Evolutionary conservation across 192 early-diverging fungal genomes (phyloP).

Genomic region (Rhizophlyctis rosea): DNA sequence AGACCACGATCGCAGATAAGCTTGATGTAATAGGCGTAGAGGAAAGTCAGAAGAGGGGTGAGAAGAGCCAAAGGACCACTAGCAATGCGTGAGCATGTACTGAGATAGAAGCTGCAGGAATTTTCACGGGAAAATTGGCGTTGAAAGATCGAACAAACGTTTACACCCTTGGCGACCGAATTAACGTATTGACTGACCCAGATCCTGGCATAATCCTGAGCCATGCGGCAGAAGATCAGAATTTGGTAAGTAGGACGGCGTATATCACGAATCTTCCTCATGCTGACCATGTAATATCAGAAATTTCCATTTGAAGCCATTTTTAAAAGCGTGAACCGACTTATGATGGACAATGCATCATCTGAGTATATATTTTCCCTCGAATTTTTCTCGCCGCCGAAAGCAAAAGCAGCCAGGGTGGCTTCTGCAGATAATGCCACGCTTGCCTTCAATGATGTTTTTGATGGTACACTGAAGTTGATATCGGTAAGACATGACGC

Average conservation of each 20-base stretch:
- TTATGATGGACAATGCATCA: slow-evolving; percentile 90
- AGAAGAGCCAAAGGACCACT: too few species aligned
- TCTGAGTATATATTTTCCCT: slow-evolving; percentile 90
- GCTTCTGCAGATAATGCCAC: slow-evolving; percentile 26
- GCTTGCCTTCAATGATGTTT: slow-evolving; percentile 78
- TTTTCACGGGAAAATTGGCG: slow-evolving; percentile 57
- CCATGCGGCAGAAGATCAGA: slow-evolving; percentile 75
- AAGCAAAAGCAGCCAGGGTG: slow-evolving; percentile 45
- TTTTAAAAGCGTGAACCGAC: slow-evolving; percentile 87
- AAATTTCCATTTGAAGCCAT: slow-evolving; percentile 85
- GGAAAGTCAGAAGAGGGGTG: slow-evolving; percentile 68
- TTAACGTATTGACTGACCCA: slow-evolving; percentile 66
- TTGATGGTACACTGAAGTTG: slow-evolving; percentile 77
- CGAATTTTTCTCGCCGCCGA: slow-evolving; percentile 83
- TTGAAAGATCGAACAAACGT: slow-evolving; percentile 80
- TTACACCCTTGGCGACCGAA: slow-evolving; percentile 81
- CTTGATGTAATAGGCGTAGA: slow-evolving; percentile 83
- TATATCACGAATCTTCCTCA: background rate
- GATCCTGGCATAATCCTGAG: slow-evolving; percentile 84
- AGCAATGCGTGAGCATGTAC: background rate
- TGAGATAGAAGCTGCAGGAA: slow-evolving; percentile 42
- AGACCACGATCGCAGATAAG: slow-evolving; percentile 75
- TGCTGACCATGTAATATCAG: slow-evolving; percentile 6
- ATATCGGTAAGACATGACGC: slow-evolving; percentile 49
- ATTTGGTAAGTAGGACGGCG: slow-evolving; percentile 56